Evolutionary conservation across 2,329 filamentous ascomycete genomes (phyloP), one percentile per base, ranked within the genome.

Genomic region (Colletotrichum eremochloae): DNA sequence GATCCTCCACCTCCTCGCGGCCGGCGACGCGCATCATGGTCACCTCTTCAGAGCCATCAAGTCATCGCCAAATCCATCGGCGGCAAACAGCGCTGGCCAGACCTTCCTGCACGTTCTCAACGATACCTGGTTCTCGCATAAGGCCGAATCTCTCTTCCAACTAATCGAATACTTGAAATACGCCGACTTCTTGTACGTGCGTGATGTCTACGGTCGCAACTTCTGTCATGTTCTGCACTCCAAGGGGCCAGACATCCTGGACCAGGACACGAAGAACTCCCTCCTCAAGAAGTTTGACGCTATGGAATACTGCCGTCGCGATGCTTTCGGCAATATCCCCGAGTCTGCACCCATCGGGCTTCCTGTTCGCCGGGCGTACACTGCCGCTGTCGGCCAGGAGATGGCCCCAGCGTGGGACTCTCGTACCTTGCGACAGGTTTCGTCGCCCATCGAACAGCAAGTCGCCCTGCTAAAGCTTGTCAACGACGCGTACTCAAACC

Each of bases 181-280:
- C 2, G 75, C 76, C 11, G 40, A 76, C 46, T 78, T 84, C 31
- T 63, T 87, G 38, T 79, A 80, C 29, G 75, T 77, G 2, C 78
- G 79, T 18, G 88, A 90, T 73, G 77, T 82, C 48, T 89, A 88
- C 73, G 88, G 88, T 1, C 86, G 88, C 50, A 88, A 82, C 6
- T 82, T 87, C 56, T 87, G 88, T 40, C 88, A 90, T 74, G 77
- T 84, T 4, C 78, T 86, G 0, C 70, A 76, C 29, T 77, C 79
- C 4, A 75, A 72, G n/a, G 62, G 64, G 7, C 31, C 68, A 0
- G 60, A 78, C 20, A 67, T 83, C 40, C 74, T 75, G 33, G 76
- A 78, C 55, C 67, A 68, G 3, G 78, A 78, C 56, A 78, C 77
- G 18, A 79, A 79, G 36, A 77, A 79, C 2, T 75, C 77, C n/a